phyloP scores from a whole-genome alignment of 768 basidiomycete species.

The Termitomyces bulborhizus region DNA sequence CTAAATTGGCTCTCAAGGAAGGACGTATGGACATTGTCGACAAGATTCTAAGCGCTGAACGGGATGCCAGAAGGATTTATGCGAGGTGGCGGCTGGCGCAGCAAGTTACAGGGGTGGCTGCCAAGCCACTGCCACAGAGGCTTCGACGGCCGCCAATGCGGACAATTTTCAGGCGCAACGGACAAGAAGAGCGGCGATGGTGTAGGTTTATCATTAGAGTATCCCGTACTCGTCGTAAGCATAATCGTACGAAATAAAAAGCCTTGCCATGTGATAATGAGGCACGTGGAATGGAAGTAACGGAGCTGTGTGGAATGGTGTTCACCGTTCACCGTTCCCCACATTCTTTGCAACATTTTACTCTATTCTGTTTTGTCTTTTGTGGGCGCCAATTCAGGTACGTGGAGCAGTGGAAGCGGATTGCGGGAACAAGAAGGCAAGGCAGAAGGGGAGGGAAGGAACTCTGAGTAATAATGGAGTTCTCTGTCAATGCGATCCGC shows the following conservation, averaged over 20 bases:
- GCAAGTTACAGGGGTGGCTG: constrained; percentile 12
- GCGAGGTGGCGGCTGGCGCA: constrained; percentile 15
- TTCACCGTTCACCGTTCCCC: no score
- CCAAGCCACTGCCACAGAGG: constrained; percentile 5
- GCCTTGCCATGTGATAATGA: background rate
- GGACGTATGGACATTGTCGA: constrained; percentile 48
- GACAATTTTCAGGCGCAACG: constrained; percentile 23
- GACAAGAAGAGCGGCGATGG: constrained; percentile 28
- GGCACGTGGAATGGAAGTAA: background rate
- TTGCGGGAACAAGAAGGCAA: background rate
- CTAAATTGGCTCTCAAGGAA: constrained; percentile 57
- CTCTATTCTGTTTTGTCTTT: background rate
- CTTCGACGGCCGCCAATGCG: constrained; percentile 18
- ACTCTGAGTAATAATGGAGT: constrained; percentile 8
- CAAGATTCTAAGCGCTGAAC: constrained; percentile 20
- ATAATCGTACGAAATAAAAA: constrained; percentile 10
- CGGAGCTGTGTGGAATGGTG: no score
- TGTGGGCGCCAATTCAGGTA: background rate
- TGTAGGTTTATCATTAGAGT: constrained; percentile 15
- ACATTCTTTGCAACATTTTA: background rate
- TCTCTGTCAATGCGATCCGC: constrained; percentile 20
- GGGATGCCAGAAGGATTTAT: constrained; percentile 3
- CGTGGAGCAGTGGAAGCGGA: background rate
- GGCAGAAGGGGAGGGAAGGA: background rate
- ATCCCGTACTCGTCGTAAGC: background rate